Evolutionary conservation across 306 rosid species (phyloP).

Genomic region (Vicia sativa): DNA sequence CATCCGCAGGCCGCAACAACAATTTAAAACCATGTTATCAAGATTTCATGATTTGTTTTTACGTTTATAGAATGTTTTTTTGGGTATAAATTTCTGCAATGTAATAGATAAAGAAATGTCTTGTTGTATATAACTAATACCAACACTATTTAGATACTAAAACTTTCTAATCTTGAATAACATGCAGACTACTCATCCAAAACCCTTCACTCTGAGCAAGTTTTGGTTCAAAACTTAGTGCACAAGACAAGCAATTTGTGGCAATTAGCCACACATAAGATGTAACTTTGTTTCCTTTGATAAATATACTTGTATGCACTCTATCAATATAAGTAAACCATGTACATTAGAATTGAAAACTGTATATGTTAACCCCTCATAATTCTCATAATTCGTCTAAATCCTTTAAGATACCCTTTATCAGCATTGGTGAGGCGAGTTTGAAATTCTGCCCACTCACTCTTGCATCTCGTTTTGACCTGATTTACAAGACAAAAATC

Average conservation of each 20-base stretch:
- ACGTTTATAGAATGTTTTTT: too few species aligned
- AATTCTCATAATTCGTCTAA: constrained; percentile 39
- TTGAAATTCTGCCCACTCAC: constrained; percentile 90
- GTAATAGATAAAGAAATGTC: too few species aligned
- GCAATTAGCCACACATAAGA: neutral
- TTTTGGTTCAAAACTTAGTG: constrained; percentile 13
- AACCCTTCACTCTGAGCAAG: neutral
- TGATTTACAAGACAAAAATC: constrained; percentile 42
- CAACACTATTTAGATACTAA: neutral
- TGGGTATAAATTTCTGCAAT: too few species aligned
- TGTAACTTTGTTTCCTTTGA: constrained; percentile 18
- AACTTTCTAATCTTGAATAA: too few species aligned
- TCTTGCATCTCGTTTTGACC: constrained; percentile 86
- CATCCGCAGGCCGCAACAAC: too few species aligned
- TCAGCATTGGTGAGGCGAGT: constrained; percentile 75
- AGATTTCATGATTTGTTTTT: too few species aligned
- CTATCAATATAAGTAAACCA: constrained; percentile 35
- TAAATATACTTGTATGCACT: constrained; percentile 21
- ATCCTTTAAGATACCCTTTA: constrained; percentile 50
- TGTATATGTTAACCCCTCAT: constrained; percentile 39
- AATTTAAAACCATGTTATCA: too few species aligned
- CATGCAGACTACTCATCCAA: constrained; percentile 19
- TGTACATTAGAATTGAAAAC: constrained; percentile 33
- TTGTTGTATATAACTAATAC: too few species aligned
- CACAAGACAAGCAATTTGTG: neutral